Conservation (phyloP, 2,329 filamentous ascomycete species). For the Ophiostoma pallidulum region DNA sequence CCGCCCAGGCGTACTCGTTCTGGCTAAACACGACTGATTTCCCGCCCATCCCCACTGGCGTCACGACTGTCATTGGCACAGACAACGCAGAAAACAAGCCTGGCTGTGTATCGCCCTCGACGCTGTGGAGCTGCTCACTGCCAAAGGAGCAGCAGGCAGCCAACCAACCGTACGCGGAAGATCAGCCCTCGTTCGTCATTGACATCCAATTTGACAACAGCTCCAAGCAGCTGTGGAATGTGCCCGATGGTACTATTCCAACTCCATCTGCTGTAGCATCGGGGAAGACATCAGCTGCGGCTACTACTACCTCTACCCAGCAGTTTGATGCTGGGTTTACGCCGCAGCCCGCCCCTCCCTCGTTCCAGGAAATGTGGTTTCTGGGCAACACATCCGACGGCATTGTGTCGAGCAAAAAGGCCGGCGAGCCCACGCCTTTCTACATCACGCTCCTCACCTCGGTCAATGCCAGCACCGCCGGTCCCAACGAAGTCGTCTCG, state of each 20-base stretch:
- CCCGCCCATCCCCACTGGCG: conserved; percentile 76
- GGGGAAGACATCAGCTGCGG: background rate
- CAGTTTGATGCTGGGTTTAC: conserved; percentile 27
- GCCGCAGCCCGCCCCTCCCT: conserved; percentile 48
- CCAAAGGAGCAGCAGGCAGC: conserved; percentile 66
- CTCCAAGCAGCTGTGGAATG: conserved; percentile 41
- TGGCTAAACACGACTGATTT: conserved; percentile 85
- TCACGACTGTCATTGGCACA: conserved; percentile 67
- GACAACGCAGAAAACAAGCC: conserved; percentile 54
- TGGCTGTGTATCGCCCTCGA: conserved; percentile 61
- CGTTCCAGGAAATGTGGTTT: conserved; percentile 65
- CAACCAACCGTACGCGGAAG: conserved; percentile 51
- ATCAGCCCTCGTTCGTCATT: conserved; percentile 70
- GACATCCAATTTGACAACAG: conserved; percentile 65
- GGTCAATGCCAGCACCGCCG: conserved; percentile 25
- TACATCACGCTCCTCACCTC: conserved; percentile 64
- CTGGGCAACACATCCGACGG: conserved; percentile 79
- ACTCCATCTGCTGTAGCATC: conserved; percentile 8
- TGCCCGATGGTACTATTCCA: conserved; percentile 28
- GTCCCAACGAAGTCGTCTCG: conserved; percentile 20
- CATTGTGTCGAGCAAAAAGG: conserved; percentile 55
- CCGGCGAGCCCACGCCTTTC: conserved; percentile 81
- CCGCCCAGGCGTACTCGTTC: conserved; percentile 28
- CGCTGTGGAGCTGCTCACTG: conserved; percentile 77
- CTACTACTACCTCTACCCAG: conserved; percentile 1